A percentile compares a stretch with the other conserved stretches of the same genome.
phyloP scores from a whole-genome alignment of 495 filamentous ascomycete genomes.

The Corynascus novoguineensis region DNA sequence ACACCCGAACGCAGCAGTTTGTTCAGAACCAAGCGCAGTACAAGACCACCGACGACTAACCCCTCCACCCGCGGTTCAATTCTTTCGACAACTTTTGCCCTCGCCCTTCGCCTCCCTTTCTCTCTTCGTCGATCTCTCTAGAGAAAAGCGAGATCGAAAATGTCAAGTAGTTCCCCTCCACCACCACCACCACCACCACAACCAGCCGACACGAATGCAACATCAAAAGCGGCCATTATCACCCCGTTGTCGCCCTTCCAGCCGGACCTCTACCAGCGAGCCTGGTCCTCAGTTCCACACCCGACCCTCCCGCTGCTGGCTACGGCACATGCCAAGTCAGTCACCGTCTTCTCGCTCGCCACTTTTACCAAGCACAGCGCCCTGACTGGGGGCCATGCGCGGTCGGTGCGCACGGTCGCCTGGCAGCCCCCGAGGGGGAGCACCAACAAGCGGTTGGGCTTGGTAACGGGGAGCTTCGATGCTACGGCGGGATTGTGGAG shows the following conservation, averaged over 20 bases:
- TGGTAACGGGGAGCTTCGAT: conserved; percentile 92
- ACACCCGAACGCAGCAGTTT: neutral
- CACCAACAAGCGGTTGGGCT: conserved; percentile 54
- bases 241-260: conserved; percentile 47
- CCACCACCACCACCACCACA: neutral
- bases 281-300: conserved; percentile 82
- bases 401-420: conserved; percentile 69
- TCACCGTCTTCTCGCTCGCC: conserved; percentile 79
- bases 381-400: conserved; percentile 83
- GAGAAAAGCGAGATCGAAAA: neutral
- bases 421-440: conserved; percentile 63
- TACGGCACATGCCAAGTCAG: conserved; percentile 77
- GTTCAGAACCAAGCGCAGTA: no score
- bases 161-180: no score
- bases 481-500: conserved; percentile 85
- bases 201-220: neutral
- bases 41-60: no score
- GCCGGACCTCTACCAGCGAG: conserved; percentile 69
- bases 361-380: conserved; percentile 71
- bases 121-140: no score
- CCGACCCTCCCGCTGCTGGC: conserved; percentile 83
- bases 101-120: no score
- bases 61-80: no score
- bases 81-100: no score
- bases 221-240: neutral